phyloP scores from a whole-genome alignment of 305 asterid genomes.

The Lippia alba region DNA sequence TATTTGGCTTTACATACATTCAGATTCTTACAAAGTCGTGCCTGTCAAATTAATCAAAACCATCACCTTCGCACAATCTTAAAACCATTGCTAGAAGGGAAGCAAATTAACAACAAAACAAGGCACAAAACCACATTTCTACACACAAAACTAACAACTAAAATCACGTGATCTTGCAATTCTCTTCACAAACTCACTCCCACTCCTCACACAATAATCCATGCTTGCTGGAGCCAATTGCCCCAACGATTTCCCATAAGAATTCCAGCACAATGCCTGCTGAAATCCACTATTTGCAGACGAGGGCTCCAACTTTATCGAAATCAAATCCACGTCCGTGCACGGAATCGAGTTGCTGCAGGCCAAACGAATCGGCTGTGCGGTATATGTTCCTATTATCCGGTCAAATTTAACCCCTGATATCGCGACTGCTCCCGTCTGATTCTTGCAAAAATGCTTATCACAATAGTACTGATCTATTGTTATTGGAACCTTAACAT shows the following conservation, averaged over 20 bases:
- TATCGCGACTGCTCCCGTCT: conserved; percentile 72
- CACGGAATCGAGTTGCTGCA: conserved; percentile 84
- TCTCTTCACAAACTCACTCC: conserved; percentile 51
- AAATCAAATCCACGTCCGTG: conserved; percentile 48
- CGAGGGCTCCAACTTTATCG: conserved; percentile 55
- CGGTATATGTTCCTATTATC: conserved; percentile 68
- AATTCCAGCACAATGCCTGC: conserved; percentile 60
- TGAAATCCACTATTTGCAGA: conserved; percentile 30
- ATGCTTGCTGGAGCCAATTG: conserved; percentile 65
- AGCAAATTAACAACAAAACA: conserved; percentile 23
- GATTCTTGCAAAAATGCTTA: conserved; percentile 67
- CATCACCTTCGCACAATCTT: conserved; percentile 46
- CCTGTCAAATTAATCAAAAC: conserved; percentile 11
- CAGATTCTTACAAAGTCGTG: conserved; percentile 6
- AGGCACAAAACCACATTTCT: not conserved
- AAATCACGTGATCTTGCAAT: conserved; percentile 62
- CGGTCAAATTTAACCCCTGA: conserved; percentile 57
- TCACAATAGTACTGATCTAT: conserved; percentile 85
- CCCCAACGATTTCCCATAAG: conserved; percentile 67
- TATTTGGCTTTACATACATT: conserved; percentile 20
- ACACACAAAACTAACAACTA: conserved; percentile 44
- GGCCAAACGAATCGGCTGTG: conserved; percentile 67
- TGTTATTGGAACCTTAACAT: conserved; percentile 68
- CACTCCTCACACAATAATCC: conserved; percentile 70
- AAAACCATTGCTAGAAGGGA: conserved; percentile 46